Conservation (phyloP, 495 filamentous ascomycete genomes). For the Clavariopsis aquatica region DNA sequence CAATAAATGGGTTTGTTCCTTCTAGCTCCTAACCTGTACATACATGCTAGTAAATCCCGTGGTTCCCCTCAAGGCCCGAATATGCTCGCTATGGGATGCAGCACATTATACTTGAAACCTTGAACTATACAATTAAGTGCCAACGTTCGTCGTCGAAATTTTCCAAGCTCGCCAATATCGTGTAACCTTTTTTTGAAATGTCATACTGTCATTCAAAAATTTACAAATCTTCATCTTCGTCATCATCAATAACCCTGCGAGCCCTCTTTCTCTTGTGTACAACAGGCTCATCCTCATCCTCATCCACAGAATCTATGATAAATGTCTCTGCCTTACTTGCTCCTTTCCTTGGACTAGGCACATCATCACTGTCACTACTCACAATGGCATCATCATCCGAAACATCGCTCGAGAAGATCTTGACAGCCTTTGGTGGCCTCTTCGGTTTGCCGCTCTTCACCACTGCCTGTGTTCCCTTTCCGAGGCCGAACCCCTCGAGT, state of each 20-base stretch:
- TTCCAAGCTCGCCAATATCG: no score
- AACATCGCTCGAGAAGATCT: slow-evolving; percentile 33
- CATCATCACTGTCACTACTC: slow-evolving; percentile 30
- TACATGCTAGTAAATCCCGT: no score
- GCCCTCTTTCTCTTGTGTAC: slow-evolving; percentile 14
- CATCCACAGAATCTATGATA: slow-evolving; percentile 12
- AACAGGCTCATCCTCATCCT: slow-evolving; percentile 12
- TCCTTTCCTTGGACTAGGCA: neutral
- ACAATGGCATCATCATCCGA: slow-evolving; percentile 30
- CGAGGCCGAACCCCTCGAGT: slow-evolving; percentile 13
- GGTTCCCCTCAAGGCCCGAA: no score
- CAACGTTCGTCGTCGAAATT: no score
- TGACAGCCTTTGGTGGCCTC: slow-evolving; percentile 13
- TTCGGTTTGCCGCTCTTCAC: slow-evolving; percentile 7
- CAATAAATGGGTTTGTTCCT: no score
- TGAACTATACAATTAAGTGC: no score
- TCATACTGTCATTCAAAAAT: neutral
- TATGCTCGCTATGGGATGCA: no score
- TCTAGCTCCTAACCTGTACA: no score
- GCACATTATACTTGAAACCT: no score
- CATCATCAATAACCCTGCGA: slow-evolving; percentile 18
- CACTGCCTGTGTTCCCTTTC: slow-evolving; percentile 30
- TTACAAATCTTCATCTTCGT: slow-evolving; percentile 24
- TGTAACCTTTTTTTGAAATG: no score
- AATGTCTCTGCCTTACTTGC: neutral